These are phyloP conservation scores for Garcia nutans DNA, from an alignment of 345 rosid species.

Conservation along the genomic window DNA sequence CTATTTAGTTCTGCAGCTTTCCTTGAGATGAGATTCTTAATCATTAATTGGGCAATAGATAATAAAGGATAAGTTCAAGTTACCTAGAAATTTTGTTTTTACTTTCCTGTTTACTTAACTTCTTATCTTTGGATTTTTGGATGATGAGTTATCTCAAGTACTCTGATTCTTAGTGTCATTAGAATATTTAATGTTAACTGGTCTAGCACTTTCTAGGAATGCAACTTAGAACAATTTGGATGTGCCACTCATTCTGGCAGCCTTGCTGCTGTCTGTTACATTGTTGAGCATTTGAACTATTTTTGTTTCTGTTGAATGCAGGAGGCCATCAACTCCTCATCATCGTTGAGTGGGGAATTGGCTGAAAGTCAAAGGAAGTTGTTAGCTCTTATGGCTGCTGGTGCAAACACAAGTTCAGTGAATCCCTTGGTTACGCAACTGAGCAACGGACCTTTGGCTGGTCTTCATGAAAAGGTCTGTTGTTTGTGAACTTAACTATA, in stretches of 20 bases:
- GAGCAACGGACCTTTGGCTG: constrained; percentile 66
- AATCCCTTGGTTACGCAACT: constrained; percentile 53
- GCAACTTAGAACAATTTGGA: neutral
- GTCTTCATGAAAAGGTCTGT: constrained; percentile 61
- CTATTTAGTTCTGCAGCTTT: neutral
- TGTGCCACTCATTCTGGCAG: neutral
- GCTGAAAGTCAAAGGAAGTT: constrained; percentile 76
- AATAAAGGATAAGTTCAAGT: neutral
- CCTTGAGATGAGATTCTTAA: neutral
- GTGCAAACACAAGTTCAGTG: constrained; percentile 52
- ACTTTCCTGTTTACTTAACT: neutral
- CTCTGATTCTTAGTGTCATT: neutral
- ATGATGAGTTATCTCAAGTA: neutral
- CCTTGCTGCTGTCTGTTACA: neutral
- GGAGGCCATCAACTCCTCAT: constrained; percentile 77
- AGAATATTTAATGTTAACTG: neutral
- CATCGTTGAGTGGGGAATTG: constrained; percentile 70
- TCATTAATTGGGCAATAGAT: neutral
- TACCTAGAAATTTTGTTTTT: neutral
- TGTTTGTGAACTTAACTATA: constrained; percentile 3
- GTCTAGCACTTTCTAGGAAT: neutral
- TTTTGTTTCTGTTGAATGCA: constrained; percentile 32
- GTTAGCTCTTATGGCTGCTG: constrained; percentile 66
- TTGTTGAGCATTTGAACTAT: neutral
- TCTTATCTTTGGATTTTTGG: neutral